Evolutionary conservation across 1,284 basidiomycete genomes (phyloP).

Genomic region (Cryptococcus jaspeensis): DNA sequence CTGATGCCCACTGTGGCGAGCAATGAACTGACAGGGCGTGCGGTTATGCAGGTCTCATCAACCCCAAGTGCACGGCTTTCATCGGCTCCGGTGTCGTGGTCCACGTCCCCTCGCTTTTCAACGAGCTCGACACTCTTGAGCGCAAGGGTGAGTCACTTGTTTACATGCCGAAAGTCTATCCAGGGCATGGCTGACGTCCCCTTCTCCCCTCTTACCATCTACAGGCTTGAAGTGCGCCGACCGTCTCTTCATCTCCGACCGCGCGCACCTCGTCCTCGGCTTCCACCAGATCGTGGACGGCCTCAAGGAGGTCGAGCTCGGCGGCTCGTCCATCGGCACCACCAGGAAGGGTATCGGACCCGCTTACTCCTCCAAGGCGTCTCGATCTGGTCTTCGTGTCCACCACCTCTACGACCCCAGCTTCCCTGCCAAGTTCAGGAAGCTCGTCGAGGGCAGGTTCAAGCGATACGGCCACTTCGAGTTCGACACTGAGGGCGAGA

Average conservation of each 20-base stretch:
- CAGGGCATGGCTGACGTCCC: not conserved
- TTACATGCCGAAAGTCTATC: slow-evolving; percentile 4
- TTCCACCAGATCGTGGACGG: slow-evolving; percentile 99
- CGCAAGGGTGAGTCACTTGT: slow-evolving; percentile 65
- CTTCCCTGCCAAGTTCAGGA: slow-evolving; percentile 91
- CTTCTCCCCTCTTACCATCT: not conserved
- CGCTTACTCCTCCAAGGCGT: slow-evolving; percentile 96
- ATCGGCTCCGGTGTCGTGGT: slow-evolving; percentile 95
- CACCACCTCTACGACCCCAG: slow-evolving; percentile 93
- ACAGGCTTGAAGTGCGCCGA: slow-evolving; percentile 80
- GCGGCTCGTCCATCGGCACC: slow-evolving; percentile 91
- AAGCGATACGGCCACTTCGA: slow-evolving; percentile 98
- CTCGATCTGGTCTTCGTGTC: slow-evolving; percentile 89
- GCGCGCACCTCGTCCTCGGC: slow-evolving; percentile 95
- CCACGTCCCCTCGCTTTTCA: slow-evolving; percentile 92
- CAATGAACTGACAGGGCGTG: not conserved
- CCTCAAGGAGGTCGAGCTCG: slow-evolving; percentile 95
- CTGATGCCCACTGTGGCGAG: too few species aligned
- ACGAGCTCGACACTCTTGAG: slow-evolving; percentile 83
- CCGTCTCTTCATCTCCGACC: slow-evolving; percentile 89
- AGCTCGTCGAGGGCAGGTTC: slow-evolving; percentile 92
- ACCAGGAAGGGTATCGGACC: slow-evolving; percentile 98
- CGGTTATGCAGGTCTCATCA: slow-evolving; percentile 70
- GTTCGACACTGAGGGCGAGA: slow-evolving; percentile 97
- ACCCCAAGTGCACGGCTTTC: slow-evolving; percentile 79